Evolutionary conservation across 257 asterid genomes (phyloP).

Genomic region (Nicotiana sylvestris): DNA sequence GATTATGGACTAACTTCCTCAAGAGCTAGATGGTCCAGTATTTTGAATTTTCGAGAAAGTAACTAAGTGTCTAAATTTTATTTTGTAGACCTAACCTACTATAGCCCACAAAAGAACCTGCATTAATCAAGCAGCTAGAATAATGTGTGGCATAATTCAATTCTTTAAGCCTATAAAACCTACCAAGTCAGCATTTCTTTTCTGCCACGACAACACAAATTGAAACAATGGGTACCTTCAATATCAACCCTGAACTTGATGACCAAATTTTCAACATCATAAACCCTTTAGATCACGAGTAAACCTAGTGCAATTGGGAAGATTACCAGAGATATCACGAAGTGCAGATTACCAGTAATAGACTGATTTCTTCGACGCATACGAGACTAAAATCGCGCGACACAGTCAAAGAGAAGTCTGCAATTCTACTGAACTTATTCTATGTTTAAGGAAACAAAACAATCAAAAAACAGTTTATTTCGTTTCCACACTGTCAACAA

Average conservation of each 20-base stretch:
- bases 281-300: slow-evolving; percentile 45
- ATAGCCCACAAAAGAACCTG: background rate
- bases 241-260: slow-evolving; percentile 3
- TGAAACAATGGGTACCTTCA: background rate
- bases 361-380: no score
- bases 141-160: background rate
- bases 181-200: background rate
- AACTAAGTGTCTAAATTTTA: background rate
- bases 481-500: no score
- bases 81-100: background rate
- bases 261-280: slow-evolving; percentile 15
- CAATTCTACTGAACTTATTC: no score
- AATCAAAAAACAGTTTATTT: no score
- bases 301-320: no score
- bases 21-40: background rate
- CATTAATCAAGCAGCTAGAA: background rate
- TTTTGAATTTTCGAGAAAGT: background rate
- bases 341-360: no score
- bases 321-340: no score
- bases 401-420: no score
- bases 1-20: no score
- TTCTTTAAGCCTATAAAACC: background rate
- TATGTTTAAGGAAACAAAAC: no score
- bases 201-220: background rate
- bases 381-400: no score